Percentiles rank a stretch among this genome's conserved stretches.
These are phyloP conservation scores for Torulaspora gathmanii DNA, from an alignment of 805 yeast species.

Conservation along the genomic window DNA sequence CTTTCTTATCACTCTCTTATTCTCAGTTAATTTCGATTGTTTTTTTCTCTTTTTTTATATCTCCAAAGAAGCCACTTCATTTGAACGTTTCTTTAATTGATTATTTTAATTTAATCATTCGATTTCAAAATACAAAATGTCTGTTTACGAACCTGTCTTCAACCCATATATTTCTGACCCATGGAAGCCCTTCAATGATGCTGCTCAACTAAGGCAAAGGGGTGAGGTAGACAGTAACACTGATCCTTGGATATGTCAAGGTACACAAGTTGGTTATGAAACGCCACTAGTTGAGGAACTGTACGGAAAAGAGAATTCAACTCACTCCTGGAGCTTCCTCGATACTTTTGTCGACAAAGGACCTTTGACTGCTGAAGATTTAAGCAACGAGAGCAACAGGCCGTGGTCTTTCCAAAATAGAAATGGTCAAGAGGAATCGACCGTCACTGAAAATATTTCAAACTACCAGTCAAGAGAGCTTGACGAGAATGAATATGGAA, in stretches of 20 bases:
- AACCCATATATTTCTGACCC: background rate
- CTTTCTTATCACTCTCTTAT: background rate
- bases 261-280: no score
- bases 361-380: no score
- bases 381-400: no score
- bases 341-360: no score
- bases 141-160: slow-evolving; percentile 1
- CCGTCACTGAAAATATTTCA: background rate
- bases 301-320: no score
- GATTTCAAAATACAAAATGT: background rate
- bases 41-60: background rate
- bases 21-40: background rate
- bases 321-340: no score
- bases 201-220: background rate
- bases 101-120: background rate
- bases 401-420: no score
- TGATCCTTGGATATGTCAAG: no score
- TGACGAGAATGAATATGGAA: background rate
- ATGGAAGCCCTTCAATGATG: slow-evolving; percentile 1
- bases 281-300: no score
- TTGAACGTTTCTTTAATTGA: background rate
- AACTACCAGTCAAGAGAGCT: background rate
- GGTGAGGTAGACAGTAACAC: background rate
- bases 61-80: background rate
- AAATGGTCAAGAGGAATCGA: background rate